These are phyloP conservation scores for Podaxis carcinomalis DNA, from an alignment of 768 basidiomycete genomes.

Conservation along the genomic window DNA sequence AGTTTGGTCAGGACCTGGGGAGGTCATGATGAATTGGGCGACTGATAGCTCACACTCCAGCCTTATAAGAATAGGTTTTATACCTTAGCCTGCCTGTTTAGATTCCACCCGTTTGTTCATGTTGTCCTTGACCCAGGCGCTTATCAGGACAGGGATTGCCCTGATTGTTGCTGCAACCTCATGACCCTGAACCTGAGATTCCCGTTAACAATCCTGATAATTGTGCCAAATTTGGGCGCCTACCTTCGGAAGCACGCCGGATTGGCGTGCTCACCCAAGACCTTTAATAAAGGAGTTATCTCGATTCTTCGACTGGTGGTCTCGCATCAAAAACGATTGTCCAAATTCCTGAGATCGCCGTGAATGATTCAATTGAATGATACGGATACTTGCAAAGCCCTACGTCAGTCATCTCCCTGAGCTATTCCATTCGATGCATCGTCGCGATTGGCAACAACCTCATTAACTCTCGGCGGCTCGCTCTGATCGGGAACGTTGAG, in stretches of 20 bases:
- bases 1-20: background rate
- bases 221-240: too few relatives aligned
- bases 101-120: background rate
- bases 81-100: background rate
- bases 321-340: too few relatives aligned
- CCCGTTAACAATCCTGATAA: too few relatives aligned
- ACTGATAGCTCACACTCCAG: background rate
- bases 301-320: too few relatives aligned
- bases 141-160: background rate
- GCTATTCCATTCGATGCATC: background rate
- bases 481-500: background rate
- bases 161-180: background rate
- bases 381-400: background rate
- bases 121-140: background rate
- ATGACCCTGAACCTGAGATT: background rate
- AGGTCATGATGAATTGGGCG: background rate
- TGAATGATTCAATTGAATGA: background rate
- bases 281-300: too few relatives aligned
- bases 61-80: background rate
- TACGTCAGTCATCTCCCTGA: background rate
- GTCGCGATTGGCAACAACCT: background rate
- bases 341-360: too few relatives aligned
- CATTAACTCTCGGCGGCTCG: background rate
- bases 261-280: too few relatives aligned
- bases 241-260: too few relatives aligned